Evolutionary conservation across 176 grass and related monocot genomes (phyloP), one percentile per base, ranked within the genome.

Genomic region (Neostapfia colusana): DNA sequence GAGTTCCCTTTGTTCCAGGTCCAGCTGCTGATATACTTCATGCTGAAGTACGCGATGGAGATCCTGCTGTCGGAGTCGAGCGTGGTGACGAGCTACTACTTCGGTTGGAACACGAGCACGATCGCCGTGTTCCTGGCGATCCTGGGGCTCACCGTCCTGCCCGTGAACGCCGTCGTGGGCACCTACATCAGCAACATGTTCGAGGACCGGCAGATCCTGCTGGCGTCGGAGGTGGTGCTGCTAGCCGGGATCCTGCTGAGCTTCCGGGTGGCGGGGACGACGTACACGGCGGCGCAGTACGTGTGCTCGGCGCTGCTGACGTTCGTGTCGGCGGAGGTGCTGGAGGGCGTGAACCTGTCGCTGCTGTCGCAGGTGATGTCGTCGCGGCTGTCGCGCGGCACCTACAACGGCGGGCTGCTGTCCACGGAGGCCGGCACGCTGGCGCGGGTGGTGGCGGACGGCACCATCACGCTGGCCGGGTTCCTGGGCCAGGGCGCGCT

Each of bases 11-110:
- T 10, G 13, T 35, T 20, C 45, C 45, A 50, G 69, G 88, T 90
- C 25, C 83, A 90, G 67, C 51, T 90, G 25, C 62, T 82, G 57
- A 86, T 90, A 2, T 90, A 90, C 66, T 86, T 90, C 64, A 83
- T 83, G 88, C 88, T 90, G 1, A 90, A 86, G 23, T 90, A 86
- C 81, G 79, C 84, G 23, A 83, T 83, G 83, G 88, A 90, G 56
- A 86, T 86, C 60, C 72, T 90, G 20, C 79, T 90, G 10, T 74
- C 83, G 1, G 88, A 86, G 31, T 90, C 79, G 26, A 90, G 74
- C 61, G 79, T 90, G 42, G 58, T 86, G 0, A 86, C 88, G 10
- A 45, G 67, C 57, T 69, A 74, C 31, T 90, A 90, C 75, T 86
- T 90, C 42, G 66, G 68, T 20, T 86, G 88, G 88, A 50, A 61